A percentile compares a stretch with the other conserved stretches of the same genome.
phyloP scores from a whole-genome alignment of 345 rosid species.

The Turnera subulata region DNA sequence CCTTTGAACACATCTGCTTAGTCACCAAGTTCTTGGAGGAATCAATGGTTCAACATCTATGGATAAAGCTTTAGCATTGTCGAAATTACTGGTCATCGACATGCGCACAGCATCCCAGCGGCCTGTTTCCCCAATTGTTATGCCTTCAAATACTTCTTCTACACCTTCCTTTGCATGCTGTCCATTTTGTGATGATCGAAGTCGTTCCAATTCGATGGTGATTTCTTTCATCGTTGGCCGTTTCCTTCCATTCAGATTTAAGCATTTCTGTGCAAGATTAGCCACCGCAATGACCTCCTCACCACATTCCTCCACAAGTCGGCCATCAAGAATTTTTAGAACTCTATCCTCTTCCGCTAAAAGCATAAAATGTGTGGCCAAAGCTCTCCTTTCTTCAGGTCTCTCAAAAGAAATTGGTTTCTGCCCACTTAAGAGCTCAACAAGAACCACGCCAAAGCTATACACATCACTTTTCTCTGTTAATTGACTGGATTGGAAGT shows the following conservation, averaged over 20 bases:
- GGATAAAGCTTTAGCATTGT: no score
- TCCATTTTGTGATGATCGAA: neutral
- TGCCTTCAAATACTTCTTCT: neutral
- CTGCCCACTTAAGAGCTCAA: slow-evolving; percentile 15
- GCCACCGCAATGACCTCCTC: slow-evolving; percentile 3
- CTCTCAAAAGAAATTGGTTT: slow-evolving; percentile 13
- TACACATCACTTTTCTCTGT: slow-evolving; percentile 23
- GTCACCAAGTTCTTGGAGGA: no score
- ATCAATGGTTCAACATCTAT: no score
- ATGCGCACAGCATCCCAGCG: neutral
- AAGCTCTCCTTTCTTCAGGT: slow-evolving; percentile 4
- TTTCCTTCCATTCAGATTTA: slow-evolving; percentile 6
- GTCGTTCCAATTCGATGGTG: slow-evolving; percentile 11
- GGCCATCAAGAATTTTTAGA: slow-evolving; percentile 1
- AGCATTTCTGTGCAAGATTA: slow-evolving; percentile 8
- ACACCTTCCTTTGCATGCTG: neutral
- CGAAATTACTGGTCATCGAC: neutral
- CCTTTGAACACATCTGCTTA: no score
- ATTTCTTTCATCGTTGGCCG: slow-evolving; percentile 15
- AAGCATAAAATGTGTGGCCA: slow-evolving; percentile 11
- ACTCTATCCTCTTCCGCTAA: slow-evolving; percentile 7
- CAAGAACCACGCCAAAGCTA: slow-evolving; percentile 24
- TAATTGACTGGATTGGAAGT: slow-evolving; percentile 1
- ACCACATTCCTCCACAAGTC: neutral
- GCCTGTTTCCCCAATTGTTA: neutral